Base-by-base conservation (phyloP, 257 asterid genomes). In the Penstemon barbatus region DNA sequence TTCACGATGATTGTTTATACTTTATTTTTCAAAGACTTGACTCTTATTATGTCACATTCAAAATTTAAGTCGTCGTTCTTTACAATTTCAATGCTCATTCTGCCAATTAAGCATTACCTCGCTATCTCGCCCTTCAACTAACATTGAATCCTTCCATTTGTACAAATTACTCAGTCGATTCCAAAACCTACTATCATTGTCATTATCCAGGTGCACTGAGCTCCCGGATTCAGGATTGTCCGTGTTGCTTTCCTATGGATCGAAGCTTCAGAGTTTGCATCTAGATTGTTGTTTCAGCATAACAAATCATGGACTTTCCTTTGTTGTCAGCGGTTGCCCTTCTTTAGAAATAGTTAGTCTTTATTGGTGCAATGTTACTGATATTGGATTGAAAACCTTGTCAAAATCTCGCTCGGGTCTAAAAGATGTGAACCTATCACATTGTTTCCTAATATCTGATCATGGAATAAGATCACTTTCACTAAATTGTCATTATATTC, bases 201-300 rank as follows among this genome's bases (percentile, higher is more conserved):
- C 90, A 49, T 74, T 90, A n/a, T 80, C 86, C 0, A 92, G 95
- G 0, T 89, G 95, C 70, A 80, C 81, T 4, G 89, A 90, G 64
- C 85, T 90, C 63, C 79, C 83, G 1, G 95, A 90, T 79, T 79
- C 86, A 1, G 89, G 83, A 55, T 64, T 90, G 46, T 70, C 83
- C 44, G 66, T 61, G 40, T 69, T 90, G 74, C 75, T 65, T 5
- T 58, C 36, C 53, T 75, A 79, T 66, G 86, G 94, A 13, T 77
- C 73, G 6, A 71, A 75, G 55, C 48, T 90, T 69, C 79, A 53
- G 62, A 79, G 78, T 33, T 68, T 89, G 72, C 67, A 61, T 73
- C 80, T 87, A 5, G 89, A 87, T 74, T 84, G 91, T 50, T 89
- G 97, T 78, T 85, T 84, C 19, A 77, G 66, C 38, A 78, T 87